Evolutionary conservation across 2,329 filamentous ascomycete genomes (phyloP).

Genomic region (Akanthomyces muscarius): DNA sequence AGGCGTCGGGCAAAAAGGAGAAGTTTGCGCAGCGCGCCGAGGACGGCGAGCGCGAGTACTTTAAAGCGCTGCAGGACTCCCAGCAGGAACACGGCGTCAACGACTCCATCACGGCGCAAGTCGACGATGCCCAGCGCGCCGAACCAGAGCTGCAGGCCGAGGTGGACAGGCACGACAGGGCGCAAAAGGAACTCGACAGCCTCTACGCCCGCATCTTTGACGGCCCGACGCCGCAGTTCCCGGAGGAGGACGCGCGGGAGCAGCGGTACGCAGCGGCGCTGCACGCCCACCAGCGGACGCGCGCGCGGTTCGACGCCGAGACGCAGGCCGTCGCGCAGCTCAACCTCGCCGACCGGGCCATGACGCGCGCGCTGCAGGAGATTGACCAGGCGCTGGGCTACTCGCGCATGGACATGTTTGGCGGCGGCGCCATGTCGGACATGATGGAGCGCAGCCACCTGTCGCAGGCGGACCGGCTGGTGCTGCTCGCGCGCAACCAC

Average conservation of each 20-base stretch:
- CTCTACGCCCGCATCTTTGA: slow-evolving; percentile 52
- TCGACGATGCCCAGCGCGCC: slow-evolving; percentile 36
- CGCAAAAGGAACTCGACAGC: slow-evolving; percentile 45
- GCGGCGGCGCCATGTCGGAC: slow-evolving; percentile 44
- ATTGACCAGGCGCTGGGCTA: slow-evolving; percentile 41
- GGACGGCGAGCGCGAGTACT: slow-evolving; percentile 53
- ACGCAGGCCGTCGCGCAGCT: slow-evolving; percentile 39
- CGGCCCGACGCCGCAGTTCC: slow-evolving; percentile 48
- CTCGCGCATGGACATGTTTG: slow-evolving; percentile 46
- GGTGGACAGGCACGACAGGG: slow-evolving; percentile 33
- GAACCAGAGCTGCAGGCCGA: slow-evolving; percentile 34
- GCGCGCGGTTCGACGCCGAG: slow-evolving; percentile 36
- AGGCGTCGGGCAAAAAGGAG: slow-evolving; percentile 43
- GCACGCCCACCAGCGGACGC: slow-evolving; percentile 35
- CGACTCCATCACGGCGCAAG: slow-evolving; percentile 36
- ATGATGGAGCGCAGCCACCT: slow-evolving; percentile 53
- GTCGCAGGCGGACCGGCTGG: slow-evolving; percentile 40
- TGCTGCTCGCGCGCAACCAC: slow-evolving; percentile 38
- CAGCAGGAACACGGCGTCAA: slow-evolving; percentile 42
- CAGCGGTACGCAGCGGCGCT: slow-evolving; percentile 31
- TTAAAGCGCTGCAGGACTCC: slow-evolving; percentile 47
- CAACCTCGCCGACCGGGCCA: slow-evolving; percentile 33
- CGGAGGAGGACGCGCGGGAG: slow-evolving; percentile 50
- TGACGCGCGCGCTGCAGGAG: slow-evolving; percentile 33
- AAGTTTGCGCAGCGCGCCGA: slow-evolving; percentile 40